Evolutionary conservation across 345 rosid species (phyloP).

Genomic region (Garcia nutans): DNA sequence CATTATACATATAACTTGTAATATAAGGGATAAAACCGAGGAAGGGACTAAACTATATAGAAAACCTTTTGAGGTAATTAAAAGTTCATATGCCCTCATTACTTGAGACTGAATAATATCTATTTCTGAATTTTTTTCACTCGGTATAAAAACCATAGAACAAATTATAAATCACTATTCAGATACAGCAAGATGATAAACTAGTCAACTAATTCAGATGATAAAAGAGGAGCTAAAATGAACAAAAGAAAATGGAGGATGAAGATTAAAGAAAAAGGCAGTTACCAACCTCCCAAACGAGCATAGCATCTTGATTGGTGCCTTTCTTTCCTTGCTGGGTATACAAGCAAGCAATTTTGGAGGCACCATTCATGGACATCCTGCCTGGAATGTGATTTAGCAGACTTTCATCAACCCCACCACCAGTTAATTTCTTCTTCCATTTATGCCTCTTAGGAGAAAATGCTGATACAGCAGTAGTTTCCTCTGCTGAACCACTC

Average conservation of each 20-base stretch:
- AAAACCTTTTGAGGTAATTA: too few species aligned
- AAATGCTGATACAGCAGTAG: conserved; percentile 18
- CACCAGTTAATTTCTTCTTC: conserved; percentile 47
- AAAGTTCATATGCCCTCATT: not conserved
- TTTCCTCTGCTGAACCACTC: conserved; percentile 26
- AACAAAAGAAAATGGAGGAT: not conserved
- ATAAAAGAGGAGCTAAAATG: not conserved
- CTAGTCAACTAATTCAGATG: not conserved
- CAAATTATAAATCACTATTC: not conserved
- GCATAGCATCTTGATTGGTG: conserved; percentile 96
- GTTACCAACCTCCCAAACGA: conserved; percentile 79
- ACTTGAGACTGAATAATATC: not conserved
- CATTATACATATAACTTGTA: too few species aligned
- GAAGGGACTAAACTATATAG: not conserved
- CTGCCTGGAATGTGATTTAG: conserved; percentile 52
- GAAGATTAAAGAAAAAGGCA: conserved; percentile 16
- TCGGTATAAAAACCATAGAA: not conserved
- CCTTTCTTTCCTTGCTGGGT: conserved; percentile 98
- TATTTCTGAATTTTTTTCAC: not conserved
- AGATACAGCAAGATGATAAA: not conserved
- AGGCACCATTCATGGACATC: conserved; percentile 59
- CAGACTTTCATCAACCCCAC: conserved; percentile 39
- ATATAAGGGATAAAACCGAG: not conserved
- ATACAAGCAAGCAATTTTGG: conserved; percentile 62
- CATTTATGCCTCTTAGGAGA: conserved; percentile 41